These are phyloP conservation scores for Rubroboletus pulcherrimus DNA, from an alignment of 768 basidiomycete species.

Conservation along the genomic window DNA sequence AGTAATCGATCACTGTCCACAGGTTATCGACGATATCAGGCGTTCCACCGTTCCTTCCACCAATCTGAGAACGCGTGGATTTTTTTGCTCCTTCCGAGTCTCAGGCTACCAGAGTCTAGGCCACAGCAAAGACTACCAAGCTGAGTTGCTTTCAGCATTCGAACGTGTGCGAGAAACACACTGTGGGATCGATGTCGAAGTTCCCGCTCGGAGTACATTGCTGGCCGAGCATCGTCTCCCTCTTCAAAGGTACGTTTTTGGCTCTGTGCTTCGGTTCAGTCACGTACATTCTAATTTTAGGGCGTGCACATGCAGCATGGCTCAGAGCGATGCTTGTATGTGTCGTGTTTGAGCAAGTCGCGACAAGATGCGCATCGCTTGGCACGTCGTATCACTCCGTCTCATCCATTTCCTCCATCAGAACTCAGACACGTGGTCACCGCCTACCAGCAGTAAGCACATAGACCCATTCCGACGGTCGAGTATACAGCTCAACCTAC, in stretches of 20 bases:
- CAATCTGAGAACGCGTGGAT: neutral
- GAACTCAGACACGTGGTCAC: neutral
- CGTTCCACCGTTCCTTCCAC: neutral
- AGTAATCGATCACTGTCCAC: neutral
- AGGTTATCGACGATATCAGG: neutral
- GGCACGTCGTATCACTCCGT: neutral
- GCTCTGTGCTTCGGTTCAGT: neutral
- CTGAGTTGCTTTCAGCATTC: neutral
- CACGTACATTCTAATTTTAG: neutral
- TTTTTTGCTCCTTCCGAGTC: neutral
- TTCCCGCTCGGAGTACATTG: neutral
- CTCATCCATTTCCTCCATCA: neutral
- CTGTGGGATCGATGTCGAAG: neutral
- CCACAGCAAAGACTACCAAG: constrained; percentile 1
- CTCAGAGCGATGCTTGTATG: constrained; percentile 5
- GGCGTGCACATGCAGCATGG: constrained; percentile 1
- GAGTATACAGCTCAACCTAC: neutral
- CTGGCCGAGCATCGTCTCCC: neutral
- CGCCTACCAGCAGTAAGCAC: constrained; percentile 2
- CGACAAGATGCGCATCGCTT: neutral
- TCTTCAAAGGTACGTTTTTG: neutral
- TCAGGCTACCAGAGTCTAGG: neutral
- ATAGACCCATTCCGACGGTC: neutral
- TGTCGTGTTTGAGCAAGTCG: neutral
- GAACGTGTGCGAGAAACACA: neutral